phyloP scores from a whole-genome alignment of 139 green algal species.

The Picocystis salinarum region DNA sequence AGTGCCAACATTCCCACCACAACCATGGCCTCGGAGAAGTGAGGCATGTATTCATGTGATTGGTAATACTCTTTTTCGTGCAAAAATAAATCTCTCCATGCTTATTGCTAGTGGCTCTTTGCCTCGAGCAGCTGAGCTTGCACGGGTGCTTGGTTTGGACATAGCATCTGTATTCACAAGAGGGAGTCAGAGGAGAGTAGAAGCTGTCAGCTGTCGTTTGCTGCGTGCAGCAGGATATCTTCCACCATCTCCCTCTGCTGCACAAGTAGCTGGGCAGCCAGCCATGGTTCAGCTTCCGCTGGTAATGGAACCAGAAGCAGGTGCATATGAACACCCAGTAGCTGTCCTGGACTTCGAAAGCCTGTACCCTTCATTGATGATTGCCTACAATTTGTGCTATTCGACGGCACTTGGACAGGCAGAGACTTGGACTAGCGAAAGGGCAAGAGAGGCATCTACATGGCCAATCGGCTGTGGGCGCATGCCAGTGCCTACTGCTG shows the following conservation, averaged over 20 bases:
- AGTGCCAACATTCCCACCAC: too few relatives aligned
- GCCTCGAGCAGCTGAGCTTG: constrained; percentile 71
- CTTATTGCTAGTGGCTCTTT: too few relatives aligned
- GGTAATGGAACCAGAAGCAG: constrained; percentile 85
- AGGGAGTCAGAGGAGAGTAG: constrained; percentile 77
- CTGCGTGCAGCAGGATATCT: too few relatives aligned
- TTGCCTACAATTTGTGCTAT: constrained; percentile 98
- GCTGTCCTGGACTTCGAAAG: constrained; percentile 92
- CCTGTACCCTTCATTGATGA: constrained; percentile 90
- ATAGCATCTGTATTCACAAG: constrained; percentile 56
- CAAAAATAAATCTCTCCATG: too few relatives aligned
- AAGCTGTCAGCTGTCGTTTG: too few relatives aligned
- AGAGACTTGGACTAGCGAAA: background rate
- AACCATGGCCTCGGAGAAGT: too few relatives aligned
- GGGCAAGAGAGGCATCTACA: background rate
- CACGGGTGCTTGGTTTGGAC: constrained; percentile 89
- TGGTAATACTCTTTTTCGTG: too few relatives aligned
- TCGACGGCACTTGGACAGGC: constrained; percentile 57
- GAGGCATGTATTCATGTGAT: too few relatives aligned
- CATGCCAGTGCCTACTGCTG: constrained; percentile 7
- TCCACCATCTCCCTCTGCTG: too few relatives aligned
- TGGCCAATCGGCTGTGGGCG: background rate
- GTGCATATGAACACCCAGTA: constrained; percentile 13
- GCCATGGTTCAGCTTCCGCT: constrained; percentile 81
- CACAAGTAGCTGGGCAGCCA: constrained; percentile 62